Base-by-base conservation (phyloP, 2,329 filamentous ascomycete genomes). In the Stachybotrys elegans region DNA sequence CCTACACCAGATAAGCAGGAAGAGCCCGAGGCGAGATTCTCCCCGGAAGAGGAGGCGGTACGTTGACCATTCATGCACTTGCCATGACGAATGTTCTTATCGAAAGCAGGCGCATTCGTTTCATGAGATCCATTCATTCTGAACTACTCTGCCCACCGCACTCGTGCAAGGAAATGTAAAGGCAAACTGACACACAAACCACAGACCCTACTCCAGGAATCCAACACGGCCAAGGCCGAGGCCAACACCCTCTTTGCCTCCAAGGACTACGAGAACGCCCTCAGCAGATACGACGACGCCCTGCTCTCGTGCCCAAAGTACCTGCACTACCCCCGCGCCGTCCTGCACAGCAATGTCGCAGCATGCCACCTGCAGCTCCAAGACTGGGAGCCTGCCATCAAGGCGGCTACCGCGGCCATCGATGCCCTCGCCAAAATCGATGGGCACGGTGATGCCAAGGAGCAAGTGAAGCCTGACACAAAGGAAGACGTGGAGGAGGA, bases 311-410 rank as follows among this genome's bases (percentile, higher is more conserved):
- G 88, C 57, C 92, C 92, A 2, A 83, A 81, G 51, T 94, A 95
- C 61, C 78, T 95, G 21, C 83, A 92, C 61, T 95, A 88, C 67
- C 89, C 95, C 54, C 75, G 92, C 49, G 89, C 91, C 21, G 88
- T 97, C 9, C 73, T 97, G 6, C 81, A 84, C 47, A 90, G 86
- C 61, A 97, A 97, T 69, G 84, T 96, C 52, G 79, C 92, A 2
- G 92, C 91, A 9, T 95, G 90, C 60, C 81, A 95, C 56, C 64
- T 97, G 43, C 94, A 94, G 61, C 72, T 94, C 4, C 75, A 83
- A 48, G 84, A 92, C 48, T 96, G 90, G 88, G 89, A 91, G 53
- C 82, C 88, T 22, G 88, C 89, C 9, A 76, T 90, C 35, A 83
- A 84, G 40, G 76, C 79, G 9, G 90, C 91, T 1, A 86, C 82